Evolutionary conservation across 2,329 filamentous ascomycete genomes (phyloP).

Genomic region (Sordariomycetes sp.): DNA sequence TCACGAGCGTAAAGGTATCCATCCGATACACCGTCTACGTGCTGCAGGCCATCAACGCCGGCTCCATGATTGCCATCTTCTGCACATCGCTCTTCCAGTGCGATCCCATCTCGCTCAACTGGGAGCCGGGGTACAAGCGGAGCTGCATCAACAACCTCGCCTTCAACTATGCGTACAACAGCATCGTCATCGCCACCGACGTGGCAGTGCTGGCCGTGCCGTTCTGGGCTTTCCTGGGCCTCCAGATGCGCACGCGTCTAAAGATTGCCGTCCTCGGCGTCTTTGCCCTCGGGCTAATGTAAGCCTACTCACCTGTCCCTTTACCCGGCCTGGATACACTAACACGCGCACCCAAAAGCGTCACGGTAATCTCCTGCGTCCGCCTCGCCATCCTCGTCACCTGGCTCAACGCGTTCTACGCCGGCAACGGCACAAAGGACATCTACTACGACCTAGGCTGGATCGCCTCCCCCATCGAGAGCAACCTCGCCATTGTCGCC

Average conservation of each 20-base stretch:
- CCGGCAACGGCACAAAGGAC: constrained; percentile 5
- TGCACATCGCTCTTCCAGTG: constrained; percentile 21
- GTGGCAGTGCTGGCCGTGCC: constrained; percentile 19
- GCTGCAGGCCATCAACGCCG: constrained; percentile 16
- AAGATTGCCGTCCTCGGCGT: constrained; percentile 20
- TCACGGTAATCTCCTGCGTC: constrained; percentile 14
- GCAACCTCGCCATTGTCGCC: constrained; percentile 23
- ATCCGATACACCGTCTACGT: constrained; percentile 16
- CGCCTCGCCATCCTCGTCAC: constrained; percentile 14
- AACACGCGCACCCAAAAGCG: no score
- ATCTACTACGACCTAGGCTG: constrained; percentile 12
- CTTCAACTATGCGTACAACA: constrained; percentile 15
- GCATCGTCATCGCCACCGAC: constrained; percentile 20
- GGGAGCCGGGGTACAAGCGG: constrained; percentile 10
- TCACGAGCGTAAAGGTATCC: constrained; percentile 18
- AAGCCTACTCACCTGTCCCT: no score
- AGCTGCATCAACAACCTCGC: constrained; percentile 14
- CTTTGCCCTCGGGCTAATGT: constrained; percentile 17
- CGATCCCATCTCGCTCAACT: constrained; percentile 15
- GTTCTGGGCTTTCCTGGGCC: constrained; percentile 18
- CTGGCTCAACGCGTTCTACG: constrained; percentile 11
- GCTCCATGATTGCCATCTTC: constrained; percentile 17
- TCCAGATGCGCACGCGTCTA: constrained; percentile 17
- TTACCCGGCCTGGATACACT: no score
- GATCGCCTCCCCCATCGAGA: constrained; percentile 18